A percentile compares a stretch with the other conserved stretches of the same genome.
Conservation (phyloP, 140 eudicot species). For the Oenanthe javanica region DNA sequence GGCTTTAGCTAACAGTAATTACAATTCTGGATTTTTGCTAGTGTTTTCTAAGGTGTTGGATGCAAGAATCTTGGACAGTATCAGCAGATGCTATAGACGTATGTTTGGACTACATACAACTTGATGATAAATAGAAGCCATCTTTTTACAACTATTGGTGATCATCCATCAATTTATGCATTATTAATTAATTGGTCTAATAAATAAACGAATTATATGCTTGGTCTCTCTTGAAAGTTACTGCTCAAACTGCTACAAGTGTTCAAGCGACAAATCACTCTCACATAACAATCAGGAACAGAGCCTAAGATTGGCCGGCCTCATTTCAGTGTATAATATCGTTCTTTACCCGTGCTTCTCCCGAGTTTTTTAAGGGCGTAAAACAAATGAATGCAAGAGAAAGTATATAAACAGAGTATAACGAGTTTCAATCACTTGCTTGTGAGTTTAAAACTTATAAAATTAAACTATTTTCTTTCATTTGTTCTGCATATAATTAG, state of each 20-base stretch:
- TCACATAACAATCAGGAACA: not conserved
- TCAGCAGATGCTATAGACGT: not conserved
- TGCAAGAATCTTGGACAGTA: constrained; percentile 11
- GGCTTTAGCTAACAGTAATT: not conserved
- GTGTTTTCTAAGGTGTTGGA: not conserved
- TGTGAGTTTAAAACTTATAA: too few relatives aligned
- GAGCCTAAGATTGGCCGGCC: not conserved
- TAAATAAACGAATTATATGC: not conserved
- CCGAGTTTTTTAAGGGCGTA: too few relatives aligned
- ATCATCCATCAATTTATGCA: constrained; percentile 1
- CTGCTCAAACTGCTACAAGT: not conserved
- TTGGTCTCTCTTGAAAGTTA: not conserved
- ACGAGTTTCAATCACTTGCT: too few relatives aligned
- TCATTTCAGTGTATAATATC: not conserved
- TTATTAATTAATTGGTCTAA: not conserved
- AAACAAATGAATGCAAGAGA: too few relatives aligned
- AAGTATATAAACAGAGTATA: too few relatives aligned
- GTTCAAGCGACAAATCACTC: not conserved
- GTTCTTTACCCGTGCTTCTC: not conserved
- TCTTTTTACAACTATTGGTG: not conserved
- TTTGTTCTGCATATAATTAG: too few relatives aligned
- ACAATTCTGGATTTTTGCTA: not conserved
- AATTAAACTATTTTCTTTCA: too few relatives aligned
- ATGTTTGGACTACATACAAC: not conserved
- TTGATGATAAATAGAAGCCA: not conserved